These are phyloP conservation scores for Ambrosia trifida DNA, from an alignment of 129 eudicot genomes.

Conservation along the genomic window DNA sequence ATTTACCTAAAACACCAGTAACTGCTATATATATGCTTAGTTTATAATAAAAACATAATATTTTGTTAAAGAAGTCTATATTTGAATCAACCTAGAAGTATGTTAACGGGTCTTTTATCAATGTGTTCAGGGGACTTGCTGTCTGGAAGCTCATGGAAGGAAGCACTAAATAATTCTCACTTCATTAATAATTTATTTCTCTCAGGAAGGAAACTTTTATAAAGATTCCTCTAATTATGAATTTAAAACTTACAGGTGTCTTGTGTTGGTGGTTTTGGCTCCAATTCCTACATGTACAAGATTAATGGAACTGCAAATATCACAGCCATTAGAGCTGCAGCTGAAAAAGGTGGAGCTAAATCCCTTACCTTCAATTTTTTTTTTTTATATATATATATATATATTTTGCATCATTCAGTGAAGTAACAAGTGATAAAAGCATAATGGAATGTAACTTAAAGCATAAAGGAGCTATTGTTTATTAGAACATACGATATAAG, in stretches of 20 bases:
- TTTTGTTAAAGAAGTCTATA: too few relatives aligned
- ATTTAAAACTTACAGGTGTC: constrained; percentile 63
- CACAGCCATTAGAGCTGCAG: constrained; percentile 93
- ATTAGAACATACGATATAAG: background rate
- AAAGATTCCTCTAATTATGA: constrained; percentile 3
- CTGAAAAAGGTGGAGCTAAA: constrained; percentile 61
- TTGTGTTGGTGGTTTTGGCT: constrained; percentile 96
- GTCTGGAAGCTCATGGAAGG: constrained; percentile 76
- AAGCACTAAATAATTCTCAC: constrained; percentile 46
- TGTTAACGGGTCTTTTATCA: constrained; percentile 9
- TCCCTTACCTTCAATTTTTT: constrained; percentile 3
- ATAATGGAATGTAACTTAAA: constrained; percentile 11
- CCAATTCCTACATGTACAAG: constrained; percentile 90
- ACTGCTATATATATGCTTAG: background rate
- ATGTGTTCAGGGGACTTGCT: constrained; percentile 68
- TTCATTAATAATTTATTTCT: background rate
- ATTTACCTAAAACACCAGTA: background rate
- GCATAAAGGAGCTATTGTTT: constrained; percentile 10
- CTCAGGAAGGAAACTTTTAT: background rate
- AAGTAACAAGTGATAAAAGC: constrained; percentile 13
- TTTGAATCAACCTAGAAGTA: background rate
- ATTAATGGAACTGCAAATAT: constrained; percentile 98
- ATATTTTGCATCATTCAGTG: background rate
- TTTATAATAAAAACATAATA: background rate
- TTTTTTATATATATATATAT: too few relatives aligned